Base-by-base conservation (phyloP, 2,329 filamentous ascomycete genomes). In the Orbilia brochopaga region DNA sequence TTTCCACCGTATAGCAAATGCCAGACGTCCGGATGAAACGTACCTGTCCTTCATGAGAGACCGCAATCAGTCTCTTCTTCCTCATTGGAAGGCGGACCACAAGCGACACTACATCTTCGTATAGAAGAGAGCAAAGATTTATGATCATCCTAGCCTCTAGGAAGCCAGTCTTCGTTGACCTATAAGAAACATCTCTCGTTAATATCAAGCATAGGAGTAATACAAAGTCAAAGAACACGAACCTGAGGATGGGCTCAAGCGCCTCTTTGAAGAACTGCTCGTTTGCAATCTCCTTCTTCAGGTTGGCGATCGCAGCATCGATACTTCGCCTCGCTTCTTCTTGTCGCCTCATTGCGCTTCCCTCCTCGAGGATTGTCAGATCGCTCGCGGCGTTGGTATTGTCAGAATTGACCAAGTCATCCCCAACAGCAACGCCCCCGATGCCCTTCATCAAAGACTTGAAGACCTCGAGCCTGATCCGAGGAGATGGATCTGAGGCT, bases 401-500 rank as follows among this genome's bases (percentile, higher is more conserved):
- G 11, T 54, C 67, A 19, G 44, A 55, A 23, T 46, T 57, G 51
- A 53, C 53, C 32, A 65, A 72, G 11, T 83, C 81, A 74, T 89
- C 86, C 37, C 86, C 87, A 76, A 88, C 85, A 1, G 87, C 87
- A 65, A 89, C 83, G 23, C 83, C 82, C 2, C 86, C 87, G 44
- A 90, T 79, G 2, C 87, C 87, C 21, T 82, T 80, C 48, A 83
- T 84, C 72, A 89, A 83, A 6, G 83, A 81, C 73, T 86, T 83
- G 75, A 87, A 87, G 13, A 89, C 82, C 67, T 81, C 83, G 65
- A 83, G 82, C 44, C 87, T 85, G 4, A 88, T 83, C 75, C 83
- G 88, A 0, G 87, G 86, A 1, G 87, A 89, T 21, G 82, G 81
- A 77, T 89, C 87, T 1, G 85, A 87, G 69, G 85, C 86, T 60